phyloP scores from a whole-genome alignment of 2,329 filamentous ascomycete genomes.

The Fusarium proliferatum region DNA sequence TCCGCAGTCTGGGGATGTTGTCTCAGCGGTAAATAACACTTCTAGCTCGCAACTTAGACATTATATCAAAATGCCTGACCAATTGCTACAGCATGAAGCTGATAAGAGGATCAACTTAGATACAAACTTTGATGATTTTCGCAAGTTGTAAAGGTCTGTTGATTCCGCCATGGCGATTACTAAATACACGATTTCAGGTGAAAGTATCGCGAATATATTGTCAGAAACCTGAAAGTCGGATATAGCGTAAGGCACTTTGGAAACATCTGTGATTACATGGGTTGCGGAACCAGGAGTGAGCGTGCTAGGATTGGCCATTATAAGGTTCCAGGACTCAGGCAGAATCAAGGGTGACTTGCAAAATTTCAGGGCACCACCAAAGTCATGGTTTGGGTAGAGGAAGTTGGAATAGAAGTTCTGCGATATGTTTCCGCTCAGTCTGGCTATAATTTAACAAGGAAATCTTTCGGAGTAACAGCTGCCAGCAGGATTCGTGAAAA shows the following conservation, averaged over 20 bases:
- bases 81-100: too few relatives aligned
- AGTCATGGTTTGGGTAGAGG: neutral
- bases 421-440: neutral
- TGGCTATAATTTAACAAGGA: neutral
- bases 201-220: neutral
- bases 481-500: neutral
- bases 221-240: neutral
- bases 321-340: neutral
- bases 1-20: too few relatives aligned
- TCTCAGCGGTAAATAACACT: too few relatives aligned
- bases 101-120: neutral
- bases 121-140: neutral
- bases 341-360: neutral
- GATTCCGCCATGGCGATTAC: neutral
- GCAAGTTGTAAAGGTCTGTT: neutral
- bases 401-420: neutral
- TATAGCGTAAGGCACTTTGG: neutral
- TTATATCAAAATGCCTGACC: too few relatives aligned
- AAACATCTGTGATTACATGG: neutral
- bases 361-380: neutral
- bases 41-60: too few relatives aligned
- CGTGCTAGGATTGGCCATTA: neutral
- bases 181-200: neutral
- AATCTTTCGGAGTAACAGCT: neutral
- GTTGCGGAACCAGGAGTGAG: neutral